These are phyloP conservation scores for Macrotyloma uniflorum DNA, from an alignment of 306 rosid species.

Conservation along the genomic window DNA sequence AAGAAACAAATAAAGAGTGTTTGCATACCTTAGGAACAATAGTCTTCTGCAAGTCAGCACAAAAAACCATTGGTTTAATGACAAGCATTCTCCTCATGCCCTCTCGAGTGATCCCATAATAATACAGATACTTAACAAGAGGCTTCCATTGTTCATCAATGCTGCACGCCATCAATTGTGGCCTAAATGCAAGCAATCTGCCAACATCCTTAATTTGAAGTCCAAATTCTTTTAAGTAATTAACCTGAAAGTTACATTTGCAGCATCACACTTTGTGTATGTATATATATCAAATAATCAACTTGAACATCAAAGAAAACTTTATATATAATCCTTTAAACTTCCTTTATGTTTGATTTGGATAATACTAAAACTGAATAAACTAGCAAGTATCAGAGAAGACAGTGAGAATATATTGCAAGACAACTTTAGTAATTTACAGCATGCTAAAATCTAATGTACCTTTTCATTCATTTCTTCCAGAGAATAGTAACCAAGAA, in stretches of 20 bases:
- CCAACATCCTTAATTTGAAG: conserved; percentile 74
- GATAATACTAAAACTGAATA: conserved; percentile 16
- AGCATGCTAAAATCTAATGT: conserved; percentile 26
- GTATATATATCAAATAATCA: conserved; percentile 20
- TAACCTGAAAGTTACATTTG: conserved; percentile 58
- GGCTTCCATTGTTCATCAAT: conserved; percentile 94
- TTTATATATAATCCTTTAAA: not conserved
- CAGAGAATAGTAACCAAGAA: conserved; percentile 65
- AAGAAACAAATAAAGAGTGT: conserved; percentile 2
- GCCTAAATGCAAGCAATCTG: conserved; percentile 79
- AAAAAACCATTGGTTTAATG: conserved; percentile 85
- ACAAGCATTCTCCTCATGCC: conserved; percentile 92
- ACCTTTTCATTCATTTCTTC: conserved; percentile 91
- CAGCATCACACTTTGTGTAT: conserved; percentile 35
- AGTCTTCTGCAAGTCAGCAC: conserved; percentile 70
- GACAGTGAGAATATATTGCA: conserved; percentile 3
- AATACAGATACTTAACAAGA: conserved; percentile 81
- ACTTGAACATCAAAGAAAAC: conserved; percentile 18
- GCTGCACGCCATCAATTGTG: conserved; percentile 88
- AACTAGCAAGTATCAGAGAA: conserved; percentile 1
- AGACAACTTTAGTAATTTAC: not conserved
- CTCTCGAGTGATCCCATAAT: conserved; percentile 78
- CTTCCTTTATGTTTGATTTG: not conserved
- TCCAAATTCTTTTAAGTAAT: conserved; percentile 89
- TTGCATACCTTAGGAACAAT: conserved; percentile 84